Percentiles rank a stretch among this genome's conserved stretches.
phyloP scores from a whole-genome alignment of 2,329 filamentous ascomycete species.

The Dactylellina drechsleri region DNA sequence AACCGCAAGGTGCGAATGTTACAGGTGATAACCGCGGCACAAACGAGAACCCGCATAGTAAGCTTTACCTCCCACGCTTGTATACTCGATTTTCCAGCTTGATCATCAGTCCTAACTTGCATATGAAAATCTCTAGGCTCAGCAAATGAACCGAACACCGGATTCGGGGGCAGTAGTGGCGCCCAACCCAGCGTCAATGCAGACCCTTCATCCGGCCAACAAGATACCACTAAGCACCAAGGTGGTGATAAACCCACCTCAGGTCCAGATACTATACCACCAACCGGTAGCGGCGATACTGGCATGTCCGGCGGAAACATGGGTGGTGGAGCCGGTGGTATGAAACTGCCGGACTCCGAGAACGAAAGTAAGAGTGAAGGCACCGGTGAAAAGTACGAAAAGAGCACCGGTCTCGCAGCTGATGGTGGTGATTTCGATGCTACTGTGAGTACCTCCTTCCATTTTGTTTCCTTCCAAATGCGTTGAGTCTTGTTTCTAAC shows the following conservation, averaged over 20 bases:
- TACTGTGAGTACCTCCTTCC: conserved; percentile 57
- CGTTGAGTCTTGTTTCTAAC: neutral
- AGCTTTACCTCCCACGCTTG: neutral
- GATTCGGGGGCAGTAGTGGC: conserved; percentile 50
- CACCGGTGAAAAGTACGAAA: conserved; percentile 70
- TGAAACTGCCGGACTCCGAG: conserved; percentile 57
- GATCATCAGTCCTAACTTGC: neutral
- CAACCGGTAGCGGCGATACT: conserved; percentile 42
- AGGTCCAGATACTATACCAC: conserved; percentile 57
- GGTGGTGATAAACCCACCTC: conserved; percentile 60
- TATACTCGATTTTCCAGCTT: neutral
- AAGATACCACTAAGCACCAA: conserved; percentile 60
- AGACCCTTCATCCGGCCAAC: conserved; percentile 7
- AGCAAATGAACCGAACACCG: conserved; percentile 51
- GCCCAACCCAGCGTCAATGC: conserved; percentile 43
- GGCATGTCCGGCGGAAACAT: conserved; percentile 53
- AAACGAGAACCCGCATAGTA: conserved; percentile 40
- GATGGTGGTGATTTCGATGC: conserved; percentile 77
- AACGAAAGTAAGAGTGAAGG: conserved; percentile 63
- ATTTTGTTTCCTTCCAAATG: neutral
- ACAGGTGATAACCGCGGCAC: conserved; percentile 28
- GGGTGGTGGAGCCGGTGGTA: conserved; percentile 58
- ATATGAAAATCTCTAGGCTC: conserved; percentile 20
- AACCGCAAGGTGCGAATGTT: conserved; percentile 39
- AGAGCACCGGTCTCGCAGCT: conserved; percentile 69